phyloP scores from a whole-genome alignment of 164 flowering plant species.

The Euptelea pleiosperma region DNA sequence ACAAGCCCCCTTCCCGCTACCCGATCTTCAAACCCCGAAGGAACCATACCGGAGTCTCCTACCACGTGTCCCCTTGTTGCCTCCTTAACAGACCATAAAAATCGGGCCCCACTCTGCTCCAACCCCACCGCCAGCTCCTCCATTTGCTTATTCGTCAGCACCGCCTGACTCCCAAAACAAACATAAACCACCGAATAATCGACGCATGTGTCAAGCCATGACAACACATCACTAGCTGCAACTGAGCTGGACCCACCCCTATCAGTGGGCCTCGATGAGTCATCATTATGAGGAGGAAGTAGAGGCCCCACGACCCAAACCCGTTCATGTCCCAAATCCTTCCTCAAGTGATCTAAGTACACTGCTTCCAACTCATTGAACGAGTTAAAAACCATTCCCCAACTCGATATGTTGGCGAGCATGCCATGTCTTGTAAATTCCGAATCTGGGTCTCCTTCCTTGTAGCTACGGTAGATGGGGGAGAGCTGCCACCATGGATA shows the following conservation, averaged over 20 bases:
- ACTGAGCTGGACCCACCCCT: constrained; percentile 42
- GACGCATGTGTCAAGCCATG: constrained; percentile 45
- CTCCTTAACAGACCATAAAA: constrained; percentile 44
- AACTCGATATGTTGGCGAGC: constrained; percentile 23
- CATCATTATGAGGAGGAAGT: constrained; percentile 2
- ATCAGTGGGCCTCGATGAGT: too few relatives aligned
- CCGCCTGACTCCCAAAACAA: constrained; percentile 54
- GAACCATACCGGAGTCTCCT: constrained; percentile 21
- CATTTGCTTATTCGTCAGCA: constrained; percentile 34
- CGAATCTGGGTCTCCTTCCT: constrained; percentile 21
- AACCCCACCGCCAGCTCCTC: constrained; percentile 27
- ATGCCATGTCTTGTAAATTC: constrained; percentile 22
- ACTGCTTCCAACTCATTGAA: constrained; percentile 35
- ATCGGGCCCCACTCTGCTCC: constrained; percentile 40
- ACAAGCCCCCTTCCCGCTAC: constrained; percentile 38
- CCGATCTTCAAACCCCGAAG: constrained; percentile 44
- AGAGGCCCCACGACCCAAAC: constrained; percentile 59
- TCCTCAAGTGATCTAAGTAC: constrained; percentile 35
- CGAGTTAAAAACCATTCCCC: constrained; percentile 42
- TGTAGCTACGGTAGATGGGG: constrained; percentile 15
- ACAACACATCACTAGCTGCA: constrained; percentile 23
- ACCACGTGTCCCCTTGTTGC: constrained; percentile 11
- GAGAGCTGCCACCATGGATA: constrained; percentile 40
- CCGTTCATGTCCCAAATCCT: constrained; percentile 29
- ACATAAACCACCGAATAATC: constrained; percentile 43